Conservation (phyloP, 2,329 filamentous ascomycete genomes). For the Rhynchosporium agropyri region DNA sequence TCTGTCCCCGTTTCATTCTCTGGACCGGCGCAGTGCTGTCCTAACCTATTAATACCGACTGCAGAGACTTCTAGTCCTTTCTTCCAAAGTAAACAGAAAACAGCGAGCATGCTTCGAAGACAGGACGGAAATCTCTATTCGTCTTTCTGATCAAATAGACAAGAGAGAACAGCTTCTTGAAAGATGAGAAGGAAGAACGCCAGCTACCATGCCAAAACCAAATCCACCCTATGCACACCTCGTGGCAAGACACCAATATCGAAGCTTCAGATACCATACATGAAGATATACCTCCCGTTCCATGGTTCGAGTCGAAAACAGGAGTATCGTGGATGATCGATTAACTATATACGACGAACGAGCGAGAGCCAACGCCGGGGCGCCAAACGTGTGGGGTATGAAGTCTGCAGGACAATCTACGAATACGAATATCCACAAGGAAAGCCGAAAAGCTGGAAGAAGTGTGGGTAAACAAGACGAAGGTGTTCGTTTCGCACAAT, state of each 20-base stretch:
- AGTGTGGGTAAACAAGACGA: neutral
- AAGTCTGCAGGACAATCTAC: constrained; percentile 14
- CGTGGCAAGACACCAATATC: neutral
- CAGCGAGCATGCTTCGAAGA: neutral
- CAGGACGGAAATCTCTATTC: neutral
- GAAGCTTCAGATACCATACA: constrained; percentile 13
- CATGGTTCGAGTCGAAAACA: neutral
- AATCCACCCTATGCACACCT: constrained; percentile 17
- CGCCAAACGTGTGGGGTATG: constrained; percentile 23
- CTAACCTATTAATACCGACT: constrained; percentile 2
- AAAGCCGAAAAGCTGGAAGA: constrained; percentile 9
- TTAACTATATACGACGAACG: neutral
- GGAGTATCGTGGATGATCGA: neutral
- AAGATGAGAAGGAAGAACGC: constrained; percentile 1
- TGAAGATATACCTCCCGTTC: neutral
- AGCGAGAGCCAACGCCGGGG: constrained; percentile 15
- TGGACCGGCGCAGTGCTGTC: neutral
- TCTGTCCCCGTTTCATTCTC: constrained; percentile 12
- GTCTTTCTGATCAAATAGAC: neutral
- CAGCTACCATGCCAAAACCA: constrained; percentile 6
- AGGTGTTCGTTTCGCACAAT: constrained; percentile 12
- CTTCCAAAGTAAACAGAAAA: neutral
- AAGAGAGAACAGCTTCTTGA: neutral
- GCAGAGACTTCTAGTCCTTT: neutral
- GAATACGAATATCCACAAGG: constrained; percentile 23